A percentile compares a stretch with the other conserved stretches of the same genome.
Evolutionary conservation across 108 stramenopile genomes (phyloP).

Genomic region (Cyclotella sp.): DNA sequence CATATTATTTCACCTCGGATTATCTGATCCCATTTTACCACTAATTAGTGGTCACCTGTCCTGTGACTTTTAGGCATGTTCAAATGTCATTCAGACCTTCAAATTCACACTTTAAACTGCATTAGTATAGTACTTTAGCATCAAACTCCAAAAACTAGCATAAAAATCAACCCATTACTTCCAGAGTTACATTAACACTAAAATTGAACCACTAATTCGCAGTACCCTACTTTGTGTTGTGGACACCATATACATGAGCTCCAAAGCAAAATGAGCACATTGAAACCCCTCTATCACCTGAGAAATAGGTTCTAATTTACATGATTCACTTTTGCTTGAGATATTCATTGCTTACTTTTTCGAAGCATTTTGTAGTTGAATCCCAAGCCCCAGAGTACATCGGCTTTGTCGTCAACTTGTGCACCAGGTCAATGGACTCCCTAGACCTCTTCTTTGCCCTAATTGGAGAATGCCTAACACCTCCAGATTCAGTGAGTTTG

Average conservation of each 20-base stretch:
- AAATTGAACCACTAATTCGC: no score
- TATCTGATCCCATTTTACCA: no score
- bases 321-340: not conserved
- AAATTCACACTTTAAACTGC: no score
- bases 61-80: no score
- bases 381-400: not conserved
- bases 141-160: no score
- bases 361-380: not conserved
- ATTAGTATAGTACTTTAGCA: no score
- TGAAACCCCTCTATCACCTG: not conserved
- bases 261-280: not conserved
- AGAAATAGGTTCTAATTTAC: not conserved
- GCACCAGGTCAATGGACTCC: not conserved
- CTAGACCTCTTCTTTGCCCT: not conserved
- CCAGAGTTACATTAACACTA: no score
- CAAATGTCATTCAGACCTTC: no score
- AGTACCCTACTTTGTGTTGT: no score
- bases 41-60: no score
- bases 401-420: not conserved
- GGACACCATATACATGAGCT: not conserved
- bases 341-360: not conserved
- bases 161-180: no score
- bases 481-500: slow-evolving; percentile 1
- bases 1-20: no score
- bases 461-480: not conserved